phyloP scores from a whole-genome alignment of 2,329 filamentous ascomycete genomes.

The Phialophora verrucosa region DNA sequence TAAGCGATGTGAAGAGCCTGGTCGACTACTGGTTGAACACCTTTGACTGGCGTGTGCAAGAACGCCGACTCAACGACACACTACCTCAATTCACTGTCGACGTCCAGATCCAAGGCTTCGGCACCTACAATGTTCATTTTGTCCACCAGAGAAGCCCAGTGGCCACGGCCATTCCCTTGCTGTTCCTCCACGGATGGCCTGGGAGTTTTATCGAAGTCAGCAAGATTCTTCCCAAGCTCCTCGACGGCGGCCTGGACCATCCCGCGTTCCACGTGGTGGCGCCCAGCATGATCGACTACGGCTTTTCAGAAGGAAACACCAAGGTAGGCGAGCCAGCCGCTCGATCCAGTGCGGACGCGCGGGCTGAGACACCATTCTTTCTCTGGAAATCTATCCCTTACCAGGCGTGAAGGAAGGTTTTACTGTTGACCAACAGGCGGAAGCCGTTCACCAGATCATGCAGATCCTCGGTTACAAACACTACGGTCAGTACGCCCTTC shows the following conservation, averaged over 20 bases:
- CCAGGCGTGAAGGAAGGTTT: slow-evolving; percentile 47
- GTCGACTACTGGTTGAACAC: slow-evolving; percentile 61
- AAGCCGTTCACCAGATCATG: slow-evolving; percentile 72
- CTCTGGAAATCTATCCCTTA: background rate
- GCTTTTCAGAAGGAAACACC: slow-evolving; percentile 55
- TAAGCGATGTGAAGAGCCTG: slow-evolving; percentile 66
- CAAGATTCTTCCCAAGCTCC: slow-evolving; percentile 63
- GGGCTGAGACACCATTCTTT: no score
- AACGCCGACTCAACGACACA: slow-evolving; percentile 58
- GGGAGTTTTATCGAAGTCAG: slow-evolving; percentile 71
- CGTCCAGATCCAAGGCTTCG: slow-evolving; percentile 62
- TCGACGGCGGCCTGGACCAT: slow-evolving; percentile 43
- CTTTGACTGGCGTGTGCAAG: slow-evolving; percentile 63
- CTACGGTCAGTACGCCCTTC: slow-evolving; percentile 48
- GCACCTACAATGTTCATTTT: slow-evolving; percentile 67
- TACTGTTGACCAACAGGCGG: slow-evolving; percentile 64
- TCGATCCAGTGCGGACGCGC: no score
- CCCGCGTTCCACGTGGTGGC: slow-evolving; percentile 60
- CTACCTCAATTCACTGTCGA: slow-evolving; percentile 62
- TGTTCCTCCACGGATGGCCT: slow-evolving; percentile 73
- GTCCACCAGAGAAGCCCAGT: slow-evolving; percentile 62
- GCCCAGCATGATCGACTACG: slow-evolving; percentile 61
- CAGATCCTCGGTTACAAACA: slow-evolving; percentile 66
- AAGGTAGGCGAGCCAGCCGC: no score
- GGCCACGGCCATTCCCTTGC: slow-evolving; percentile 64